Evolutionary conservation across 2,329 filamentous ascomycete species (phyloP), one percentile per base, ranked within the genome.

Genomic region (Nemania sp.): DNA sequence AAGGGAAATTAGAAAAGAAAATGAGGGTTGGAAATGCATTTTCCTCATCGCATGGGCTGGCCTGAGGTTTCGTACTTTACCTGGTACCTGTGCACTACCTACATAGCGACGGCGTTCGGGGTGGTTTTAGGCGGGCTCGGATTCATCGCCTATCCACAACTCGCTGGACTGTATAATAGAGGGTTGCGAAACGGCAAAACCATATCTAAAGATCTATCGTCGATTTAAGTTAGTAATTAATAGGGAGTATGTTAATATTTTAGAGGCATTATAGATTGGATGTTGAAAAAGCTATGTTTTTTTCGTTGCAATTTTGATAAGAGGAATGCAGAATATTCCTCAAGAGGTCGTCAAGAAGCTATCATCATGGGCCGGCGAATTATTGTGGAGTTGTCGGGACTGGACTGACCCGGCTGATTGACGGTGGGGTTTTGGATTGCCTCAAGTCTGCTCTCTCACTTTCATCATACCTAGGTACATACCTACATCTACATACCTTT

Each of bases 71-170:
- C 25, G 7, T 29, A 29, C 25, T 4, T 29, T 29, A 29, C 7
- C 25, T 29, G n/a, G n/a, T n/a, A n/a, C n/a, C n/a, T n/a, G n/a
- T 13, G 13, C 34, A 35, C 7, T 7, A 35, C 7, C 17, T 51
- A 60, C 65, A 67, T 67, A 67, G 65, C 65, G 65, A 65, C 35
- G 65, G 65, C 65, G 65, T 67, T 65, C n/a, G 21, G 25, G 25
- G 25, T 50, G 12, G 39, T 51, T 35, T 34, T 34, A 29, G 25
- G 17, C 9, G 21, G n/a, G n/a, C 17, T 15, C 20, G 50, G n/a
- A 7, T 29, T 29, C 25, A 29, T 29, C 7, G 25, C 25, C 25
- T 7, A 29, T 29, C 25, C 4, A 29, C 7, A 29, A n/a, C n/a
- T n/a, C n/a, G n/a, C n/a, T n/a, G n/a, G n/a, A n/a, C n/a, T n/a